phyloP scores from a whole-genome alignment of 2,329 filamentous ascomycete genomes.

The Byssothecium circinans region DNA sequence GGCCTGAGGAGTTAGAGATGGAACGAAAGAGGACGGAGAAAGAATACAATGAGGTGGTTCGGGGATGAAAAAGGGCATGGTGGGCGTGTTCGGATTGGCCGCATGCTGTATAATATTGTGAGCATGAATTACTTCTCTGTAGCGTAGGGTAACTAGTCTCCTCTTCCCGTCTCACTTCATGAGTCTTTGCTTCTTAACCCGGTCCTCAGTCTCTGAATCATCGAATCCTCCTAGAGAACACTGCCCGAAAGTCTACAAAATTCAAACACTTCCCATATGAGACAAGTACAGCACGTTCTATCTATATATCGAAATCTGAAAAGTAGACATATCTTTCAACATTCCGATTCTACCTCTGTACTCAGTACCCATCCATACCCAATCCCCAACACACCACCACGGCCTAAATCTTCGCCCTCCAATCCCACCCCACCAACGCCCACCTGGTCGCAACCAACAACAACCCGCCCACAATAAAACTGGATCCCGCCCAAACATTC shows the following conservation, averaged over 20 bases:
- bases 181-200: not conserved
- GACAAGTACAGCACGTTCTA: too few relatives aligned
- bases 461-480: constrained; percentile 30
- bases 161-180: constrained; percentile 25
- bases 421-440: constrained; percentile 32
- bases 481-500: constrained; percentile 42
- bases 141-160: constrained; percentile 39
- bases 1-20: constrained; percentile 55
- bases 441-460: constrained; percentile 31
- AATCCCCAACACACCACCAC: not conserved
- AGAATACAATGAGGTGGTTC: not conserved
- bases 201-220: not conserved
- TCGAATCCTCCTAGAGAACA: too few relatives aligned
- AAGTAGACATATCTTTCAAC: too few relatives aligned
- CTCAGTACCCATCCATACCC: not conserved
- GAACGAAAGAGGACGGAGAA: constrained; percentile 1
- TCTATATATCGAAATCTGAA: too few relatives aligned
- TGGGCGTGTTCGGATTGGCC: constrained; percentile 18
- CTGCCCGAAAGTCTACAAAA: too few relatives aligned
- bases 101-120: constrained; percentile 39
- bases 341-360: too few relatives aligned
- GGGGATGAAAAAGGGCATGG: constrained; percentile 21
- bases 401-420: constrained; percentile 26
- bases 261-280: too few relatives aligned
- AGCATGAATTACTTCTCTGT: constrained; percentile 27